A percentile compares a stretch with the other conserved stretches of the same genome.
Conservation (phyloP, 192 early-diverging fungal genomes). For the Irineochytrium annulatum region DNA sequence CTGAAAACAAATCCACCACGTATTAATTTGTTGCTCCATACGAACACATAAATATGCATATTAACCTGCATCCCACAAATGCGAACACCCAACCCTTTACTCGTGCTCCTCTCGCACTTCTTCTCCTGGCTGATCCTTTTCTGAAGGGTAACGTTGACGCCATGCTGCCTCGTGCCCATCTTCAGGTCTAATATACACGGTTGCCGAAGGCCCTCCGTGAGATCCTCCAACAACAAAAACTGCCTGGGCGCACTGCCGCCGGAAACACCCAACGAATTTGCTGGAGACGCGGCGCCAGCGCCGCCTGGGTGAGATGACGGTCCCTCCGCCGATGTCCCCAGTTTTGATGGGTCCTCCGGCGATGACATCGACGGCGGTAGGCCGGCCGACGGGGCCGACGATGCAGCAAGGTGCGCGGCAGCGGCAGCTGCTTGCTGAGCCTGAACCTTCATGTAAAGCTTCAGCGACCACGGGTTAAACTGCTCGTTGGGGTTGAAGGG, state of each 20-base stretch:
- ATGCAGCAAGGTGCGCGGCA: conserved; percentile 1
- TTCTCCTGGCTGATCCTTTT: conserved; percentile 84
- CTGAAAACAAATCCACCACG: conserved; percentile 30
- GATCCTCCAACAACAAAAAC: conserved; percentile 91
- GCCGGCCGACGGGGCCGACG: neutral
- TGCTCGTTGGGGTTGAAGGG: neutral
- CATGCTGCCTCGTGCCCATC: conserved; percentile 97
- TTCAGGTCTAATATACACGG: conserved; percentile 98
- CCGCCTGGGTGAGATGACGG: neutral
- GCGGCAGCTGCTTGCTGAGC: conserved; percentile 5
- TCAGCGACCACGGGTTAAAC: conserved; percentile 50
- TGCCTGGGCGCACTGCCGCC: conserved; percentile 35
- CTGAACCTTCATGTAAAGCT: conserved; percentile 40
- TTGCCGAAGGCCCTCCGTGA: conserved; percentile 80
- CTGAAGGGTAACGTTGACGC: conserved; percentile 75
- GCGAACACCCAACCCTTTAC: conserved; percentile 84
- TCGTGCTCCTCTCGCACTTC: conserved; percentile 92
- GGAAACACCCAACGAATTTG: neutral
- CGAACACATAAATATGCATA: neutral
- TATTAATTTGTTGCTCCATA: neutral
- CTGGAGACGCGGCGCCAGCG: neutral
- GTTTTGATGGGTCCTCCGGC: no score
- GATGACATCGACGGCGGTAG: no score
- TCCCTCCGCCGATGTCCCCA: no score
- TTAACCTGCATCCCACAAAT: conserved; percentile 97